Base-by-base conservation (phyloP, 108 stramenopile genomes). In the Hondaea fermentalgiana region DNA sequence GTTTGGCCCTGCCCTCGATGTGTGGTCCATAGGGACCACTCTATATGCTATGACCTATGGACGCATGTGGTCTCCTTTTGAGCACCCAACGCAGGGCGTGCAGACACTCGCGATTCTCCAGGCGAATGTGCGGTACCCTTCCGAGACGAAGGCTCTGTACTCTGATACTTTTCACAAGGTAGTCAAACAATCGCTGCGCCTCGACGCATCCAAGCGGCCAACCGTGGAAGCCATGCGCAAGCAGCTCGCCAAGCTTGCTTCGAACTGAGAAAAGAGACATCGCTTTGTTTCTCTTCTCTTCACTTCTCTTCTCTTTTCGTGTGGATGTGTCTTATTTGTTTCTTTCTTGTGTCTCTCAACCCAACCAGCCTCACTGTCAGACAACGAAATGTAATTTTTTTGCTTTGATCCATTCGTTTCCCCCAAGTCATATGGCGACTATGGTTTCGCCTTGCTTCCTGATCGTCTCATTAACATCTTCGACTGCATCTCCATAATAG, bases 71-170 rank as follows among this genome's bases (percentile, higher is more conserved):
- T 53, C 49, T 6, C 76, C 76, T 16, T 83, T 83, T 53, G 76
- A 83, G 76, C 76, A 83, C n/a, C 76, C 76, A 12, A 83, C 76
- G 12, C 51, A 83, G 12, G 76, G 76, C 45, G 45, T 83, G 45
- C 76, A 83, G 51, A 83, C 76, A 12, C 51, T 83, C 6, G 76
- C 76, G 19, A 83, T 83, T 35, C 51, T 47, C 23, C 76, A 83
- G 51, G 76, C 76, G 12, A 83, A 83, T 12, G 76, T 83, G 25
- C 45, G 76, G 16, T 83, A 53, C 51, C 76, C 76, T 6, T 47
- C 45, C 12, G 49, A 17, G 10, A 69, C 64, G 21, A 69, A 69
- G 64, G 8, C 6, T 0, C 76, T 53, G 17, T 83, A 83, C 76
- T 83, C 76, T 1, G 76, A 83, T 6, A 16, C 45, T 23, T 83